Evolutionary conservation across 345 rosid species (phyloP).

Genomic region (Moricandia arvensis): DNA sequence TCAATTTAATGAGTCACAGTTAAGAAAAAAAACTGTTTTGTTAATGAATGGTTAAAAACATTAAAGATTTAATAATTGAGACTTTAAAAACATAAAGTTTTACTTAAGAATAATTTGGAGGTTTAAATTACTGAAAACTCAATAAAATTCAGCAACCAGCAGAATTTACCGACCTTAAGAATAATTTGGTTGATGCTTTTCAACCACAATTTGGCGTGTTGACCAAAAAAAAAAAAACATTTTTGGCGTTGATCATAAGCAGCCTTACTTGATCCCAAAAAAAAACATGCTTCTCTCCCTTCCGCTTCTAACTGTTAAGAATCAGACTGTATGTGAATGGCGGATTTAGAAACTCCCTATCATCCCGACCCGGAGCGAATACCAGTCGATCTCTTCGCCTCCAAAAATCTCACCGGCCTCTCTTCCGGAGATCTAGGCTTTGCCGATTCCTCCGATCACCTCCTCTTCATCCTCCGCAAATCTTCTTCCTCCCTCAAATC

Average conservation of each 20-base stretch:
- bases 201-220: slow-evolving; percentile 8
- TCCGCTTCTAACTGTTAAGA: neutral
- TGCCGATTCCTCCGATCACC: slow-evolving; percentile 58
- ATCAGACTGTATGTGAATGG: slow-evolving; percentile 38
- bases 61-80: no score
- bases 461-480: slow-evolving; percentile 45
- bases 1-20: no score
- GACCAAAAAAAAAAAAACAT: neutral
- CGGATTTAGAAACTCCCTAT: slow-evolving; percentile 29
- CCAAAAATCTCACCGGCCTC: slow-evolving; percentile 64
- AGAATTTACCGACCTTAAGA: no score
- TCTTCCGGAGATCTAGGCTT: slow-evolving; percentile 61
- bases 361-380: slow-evolving; percentile 41
- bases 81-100: no score
- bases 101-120: no score
- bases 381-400: slow-evolving; percentile 70
- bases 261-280: neutral
- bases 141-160: no score
- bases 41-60: no score
- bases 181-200: neutral
- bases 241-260: slow-evolving; percentile 23
- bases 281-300: neutral
- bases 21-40: no score
- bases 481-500: slow-evolving; percentile 34
- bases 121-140: no score